Conservation (phyloP, 441 rosid genomes). For the Eruca vesicaria region DNA sequence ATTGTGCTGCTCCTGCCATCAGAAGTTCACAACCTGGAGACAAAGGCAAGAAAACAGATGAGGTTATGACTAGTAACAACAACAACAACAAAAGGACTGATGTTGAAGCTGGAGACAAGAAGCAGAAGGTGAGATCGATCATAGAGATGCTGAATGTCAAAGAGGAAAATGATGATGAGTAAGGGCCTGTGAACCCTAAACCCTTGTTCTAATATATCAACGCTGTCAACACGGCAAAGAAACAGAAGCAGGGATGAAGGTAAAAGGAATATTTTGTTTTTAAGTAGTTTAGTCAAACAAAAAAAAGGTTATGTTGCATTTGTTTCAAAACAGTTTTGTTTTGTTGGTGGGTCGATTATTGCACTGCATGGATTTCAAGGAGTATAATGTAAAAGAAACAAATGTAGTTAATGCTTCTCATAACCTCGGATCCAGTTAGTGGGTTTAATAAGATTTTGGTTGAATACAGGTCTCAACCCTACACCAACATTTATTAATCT, state of each 20-base stretch:
- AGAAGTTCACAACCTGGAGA: neutral
- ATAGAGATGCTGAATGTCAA: constrained; percentile 6
- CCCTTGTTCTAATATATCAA: constrained; percentile 4
- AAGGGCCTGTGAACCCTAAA: neutral
- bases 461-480: no score
- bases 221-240: neutral
- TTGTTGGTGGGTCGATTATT: no score
- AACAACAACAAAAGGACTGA: constrained; percentile 13
- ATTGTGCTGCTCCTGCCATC: constrained; percentile 25
- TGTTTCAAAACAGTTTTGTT: no score
- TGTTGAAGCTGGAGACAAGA: constrained; percentile 28
- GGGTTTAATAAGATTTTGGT: no score
- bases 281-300: neutral
- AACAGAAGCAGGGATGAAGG: constrained; percentile 19
- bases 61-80: neutral
- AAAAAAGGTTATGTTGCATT: no score
- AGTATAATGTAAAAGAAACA: no score
- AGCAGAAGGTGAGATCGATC: constrained; percentile 37
- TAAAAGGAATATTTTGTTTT: neutral
- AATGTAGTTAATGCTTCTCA: no score
- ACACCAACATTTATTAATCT: no score
- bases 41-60: constrained; percentile 26
- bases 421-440: no score
- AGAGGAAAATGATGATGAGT: neutral
- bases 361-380: no score